phyloP scores from a whole-genome alignment of 306 rosid species.

The Cicer chorassanicum region DNA sequence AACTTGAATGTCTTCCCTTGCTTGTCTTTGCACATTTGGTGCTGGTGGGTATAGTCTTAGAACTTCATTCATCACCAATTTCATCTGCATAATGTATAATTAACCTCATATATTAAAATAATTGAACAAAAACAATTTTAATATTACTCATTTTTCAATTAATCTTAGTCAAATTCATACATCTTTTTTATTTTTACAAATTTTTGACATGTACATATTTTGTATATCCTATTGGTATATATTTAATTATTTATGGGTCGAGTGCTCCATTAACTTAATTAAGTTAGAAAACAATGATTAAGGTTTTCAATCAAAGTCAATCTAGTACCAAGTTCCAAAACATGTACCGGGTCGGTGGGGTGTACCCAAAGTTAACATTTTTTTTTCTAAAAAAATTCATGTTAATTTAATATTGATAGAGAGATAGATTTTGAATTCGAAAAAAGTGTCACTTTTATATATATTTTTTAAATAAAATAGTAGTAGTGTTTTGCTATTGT shows the following conservation, averaged over 20 bases:
- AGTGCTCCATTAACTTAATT: neutral
- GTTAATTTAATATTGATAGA: no score
- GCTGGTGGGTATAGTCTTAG: slow-evolving; percentile 86
- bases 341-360: neutral
- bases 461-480: no score
- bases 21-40: slow-evolving; percentile 93
- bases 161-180: neutral
- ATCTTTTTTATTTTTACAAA: neutral
- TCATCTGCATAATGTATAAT: slow-evolving; percentile 66
- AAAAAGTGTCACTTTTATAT: no score
- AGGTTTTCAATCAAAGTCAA: slow-evolving; percentile 1
- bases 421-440: no score
- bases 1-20: slow-evolving; percentile 69
- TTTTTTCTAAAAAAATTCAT: no score
- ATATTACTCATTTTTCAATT: neutral
- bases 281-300: neutral
- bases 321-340: neutral
- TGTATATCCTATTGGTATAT: neutral
- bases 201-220: neutral
- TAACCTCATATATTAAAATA: neutral
- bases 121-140: neutral
- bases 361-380: neutral
- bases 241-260: neutral
- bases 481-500: no score
- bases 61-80: slow-evolving; percentile 89